These are phyloP conservation scores for Pholiota conissans DNA, from an alignment of 768 basidiomycete genomes.

Conservation along the genomic window DNA sequence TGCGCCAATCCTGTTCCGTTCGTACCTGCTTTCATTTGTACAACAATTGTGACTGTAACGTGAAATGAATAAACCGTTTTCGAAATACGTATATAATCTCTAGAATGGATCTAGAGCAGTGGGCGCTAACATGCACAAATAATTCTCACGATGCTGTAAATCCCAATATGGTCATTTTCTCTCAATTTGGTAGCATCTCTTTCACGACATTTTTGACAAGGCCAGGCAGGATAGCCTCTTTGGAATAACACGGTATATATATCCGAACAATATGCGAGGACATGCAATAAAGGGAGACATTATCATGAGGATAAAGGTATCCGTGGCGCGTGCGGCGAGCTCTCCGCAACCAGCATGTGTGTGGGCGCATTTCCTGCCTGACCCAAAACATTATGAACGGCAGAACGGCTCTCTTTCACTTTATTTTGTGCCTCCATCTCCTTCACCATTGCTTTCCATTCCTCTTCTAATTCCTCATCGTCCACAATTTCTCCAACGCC, in stretches of 20 bases:
- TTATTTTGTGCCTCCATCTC: conserved; percentile 28
- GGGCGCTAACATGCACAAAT: too few species aligned
- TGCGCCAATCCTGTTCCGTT: background rate
- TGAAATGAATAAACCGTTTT: conserved; percentile 7
- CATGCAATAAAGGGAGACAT: background rate
- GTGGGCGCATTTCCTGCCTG: conserved; percentile 2
- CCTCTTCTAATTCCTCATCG: conserved; percentile 57
- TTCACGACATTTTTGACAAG: too few species aligned
- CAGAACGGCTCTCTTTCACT: conserved; percentile 7
- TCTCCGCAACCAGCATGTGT: background rate
- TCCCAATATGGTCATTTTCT: too few species aligned
- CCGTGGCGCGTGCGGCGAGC: background rate
- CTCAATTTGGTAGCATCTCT: too few species aligned
- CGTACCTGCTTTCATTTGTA: too few species aligned
- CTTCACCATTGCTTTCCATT: conserved; percentile 54
- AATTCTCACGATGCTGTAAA: too few species aligned
- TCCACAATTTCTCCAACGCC: conserved; percentile 49
- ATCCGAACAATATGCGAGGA: too few species aligned
- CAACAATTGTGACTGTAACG: too few species aligned
- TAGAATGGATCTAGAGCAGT: too few species aligned
- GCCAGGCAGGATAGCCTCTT: too few species aligned
- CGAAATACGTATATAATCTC: too few species aligned
- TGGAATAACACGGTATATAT: too few species aligned
- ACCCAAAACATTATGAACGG: conserved; percentile 8
- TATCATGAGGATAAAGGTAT: background rate